These are phyloP conservation scores for Pseudogymnoascus sp. DNA, from an alignment of 2,329 filamentous ascomycete genomes.

Conservation along the genomic window DNA sequence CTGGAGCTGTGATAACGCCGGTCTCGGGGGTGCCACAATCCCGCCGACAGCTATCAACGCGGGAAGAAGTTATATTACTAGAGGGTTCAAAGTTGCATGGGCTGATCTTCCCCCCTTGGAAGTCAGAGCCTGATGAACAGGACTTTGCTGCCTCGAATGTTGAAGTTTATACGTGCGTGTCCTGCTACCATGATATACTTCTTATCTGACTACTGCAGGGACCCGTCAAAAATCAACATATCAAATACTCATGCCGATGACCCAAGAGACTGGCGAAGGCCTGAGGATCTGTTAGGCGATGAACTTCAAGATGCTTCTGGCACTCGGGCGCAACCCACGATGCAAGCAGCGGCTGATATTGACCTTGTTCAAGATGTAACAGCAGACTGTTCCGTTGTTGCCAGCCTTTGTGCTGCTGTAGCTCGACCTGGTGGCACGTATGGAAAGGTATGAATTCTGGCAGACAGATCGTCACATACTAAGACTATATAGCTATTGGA, in stretches of 20 bases:
- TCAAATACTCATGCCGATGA: slow-evolving; percentile 65
- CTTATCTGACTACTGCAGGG: slow-evolving; percentile 40
- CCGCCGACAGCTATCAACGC: slow-evolving; percentile 52
- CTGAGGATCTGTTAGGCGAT: slow-evolving; percentile 50
- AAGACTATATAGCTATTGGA: slow-evolving; percentile 49
- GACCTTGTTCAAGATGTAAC: slow-evolving; percentile 94
- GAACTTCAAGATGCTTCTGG: slow-evolving; percentile 9
- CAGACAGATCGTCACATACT: slow-evolving; percentile 3
- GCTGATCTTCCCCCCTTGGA: slow-evolving; percentile 79
- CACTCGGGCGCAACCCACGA: slow-evolving; percentile 36
- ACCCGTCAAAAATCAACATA: slow-evolving; percentile 59
- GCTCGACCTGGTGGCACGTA: slow-evolving; percentile 61
- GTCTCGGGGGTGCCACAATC: slow-evolving; percentile 32
- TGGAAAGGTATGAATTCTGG: slow-evolving; percentile 45
- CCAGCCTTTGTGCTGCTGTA: slow-evolving; percentile 78
- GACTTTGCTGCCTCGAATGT: slow-evolving; percentile 51
- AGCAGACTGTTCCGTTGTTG: slow-evolving; percentile 94
- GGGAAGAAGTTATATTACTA: slow-evolving; percentile 68
- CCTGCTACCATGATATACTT: slow-evolving; percentile 6
- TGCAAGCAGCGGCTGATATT: slow-evolving; percentile 49
- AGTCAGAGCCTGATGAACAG: slow-evolving; percentile 45
- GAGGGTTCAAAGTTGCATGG: slow-evolving; percentile 74
- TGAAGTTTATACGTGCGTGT: slow-evolving; percentile 51
- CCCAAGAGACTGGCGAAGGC: slow-evolving; percentile 79
- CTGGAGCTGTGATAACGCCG: slow-evolving; percentile 17